Conservation (phyloP, 306 rosid species). For the Lotus japonicus region DNA sequence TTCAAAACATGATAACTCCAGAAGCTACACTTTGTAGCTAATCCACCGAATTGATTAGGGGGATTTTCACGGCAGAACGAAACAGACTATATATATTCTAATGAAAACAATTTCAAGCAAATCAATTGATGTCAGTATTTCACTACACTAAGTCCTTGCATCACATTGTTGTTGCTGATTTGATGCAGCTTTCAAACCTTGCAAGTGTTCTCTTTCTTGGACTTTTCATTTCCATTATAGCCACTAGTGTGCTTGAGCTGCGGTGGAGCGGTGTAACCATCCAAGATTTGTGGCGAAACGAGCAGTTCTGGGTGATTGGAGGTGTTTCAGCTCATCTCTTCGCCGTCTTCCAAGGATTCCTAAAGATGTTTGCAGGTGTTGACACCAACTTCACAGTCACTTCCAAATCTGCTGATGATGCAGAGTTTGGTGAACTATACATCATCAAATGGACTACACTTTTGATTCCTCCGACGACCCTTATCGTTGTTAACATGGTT, state of each 20-base stretch:
- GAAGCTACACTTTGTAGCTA: no score
- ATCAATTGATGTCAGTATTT: not conserved
- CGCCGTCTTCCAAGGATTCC: conserved; percentile 93
- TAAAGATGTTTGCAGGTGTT: conserved; percentile 83
- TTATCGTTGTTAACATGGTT: conserved; percentile 74
- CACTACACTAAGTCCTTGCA: not conserved
- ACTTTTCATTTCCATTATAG: conserved; percentile 83
- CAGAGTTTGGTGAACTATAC: conserved; percentile 86
- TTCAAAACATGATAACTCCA: no score
- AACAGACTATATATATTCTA: no score
- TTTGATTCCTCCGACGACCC: conserved; percentile 85
- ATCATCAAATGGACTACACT: conserved; percentile 92
- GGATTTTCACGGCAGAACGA: no score
- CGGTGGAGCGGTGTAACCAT: conserved; percentile 93
- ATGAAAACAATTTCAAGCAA: not conserved
- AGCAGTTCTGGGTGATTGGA: conserved; percentile 97
- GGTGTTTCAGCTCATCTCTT: conserved; percentile 97
- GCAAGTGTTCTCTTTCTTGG: conserved; percentile 91
- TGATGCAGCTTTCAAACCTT: conserved; percentile 81
- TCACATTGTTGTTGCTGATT: not conserved
- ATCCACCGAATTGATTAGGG: no score
- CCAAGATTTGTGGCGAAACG: conserved; percentile 84
- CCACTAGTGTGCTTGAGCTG: conserved; percentile 74
- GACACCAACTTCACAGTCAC: conserved; percentile 98
- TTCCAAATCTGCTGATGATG: conserved; percentile 74